Percentiles rank a stretch among this genome's conserved stretches.
Evolutionary conservation across 1,139 yeast genomes (phyloP).

Genomic region (Arxiozyma bovina): DNA sequence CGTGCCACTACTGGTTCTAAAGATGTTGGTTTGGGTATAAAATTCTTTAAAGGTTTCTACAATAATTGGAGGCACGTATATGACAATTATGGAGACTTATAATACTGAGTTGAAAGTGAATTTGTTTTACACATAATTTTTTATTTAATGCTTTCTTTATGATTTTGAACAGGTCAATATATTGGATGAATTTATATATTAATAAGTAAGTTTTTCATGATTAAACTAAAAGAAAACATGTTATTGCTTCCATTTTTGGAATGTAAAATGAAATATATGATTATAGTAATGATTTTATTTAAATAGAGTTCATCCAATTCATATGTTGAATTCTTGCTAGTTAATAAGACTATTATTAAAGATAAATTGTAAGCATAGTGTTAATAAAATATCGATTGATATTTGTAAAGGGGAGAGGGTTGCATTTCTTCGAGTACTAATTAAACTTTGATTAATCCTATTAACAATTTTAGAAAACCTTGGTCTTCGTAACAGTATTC

Average conservation of each 20-base stretch:
- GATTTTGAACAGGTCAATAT: neutral
- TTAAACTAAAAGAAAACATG: neutral
- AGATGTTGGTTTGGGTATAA: slow-evolving; percentile 59
- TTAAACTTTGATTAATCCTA: neutral
- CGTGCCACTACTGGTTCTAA: slow-evolving; percentile 65
- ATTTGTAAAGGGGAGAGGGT: neutral
- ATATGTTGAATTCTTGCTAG: neutral
- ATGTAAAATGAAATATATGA: neutral
- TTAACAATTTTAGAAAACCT: too few species aligned
- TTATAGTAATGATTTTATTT: too few species aligned
- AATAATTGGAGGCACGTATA: slow-evolving; percentile 47
- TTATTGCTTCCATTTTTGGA: neutral
- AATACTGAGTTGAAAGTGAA: slow-evolving; percentile 6
- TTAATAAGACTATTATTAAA: too few species aligned
- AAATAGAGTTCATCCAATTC: too few species aligned
- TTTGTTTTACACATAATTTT: neutral
- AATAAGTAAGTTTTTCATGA: too few species aligned
- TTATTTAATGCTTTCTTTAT: neutral
- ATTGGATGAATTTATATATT: too few species aligned
- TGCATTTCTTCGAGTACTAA: neutral
- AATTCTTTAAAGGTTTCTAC: slow-evolving; percentile 58
- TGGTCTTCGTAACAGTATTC: neutral
- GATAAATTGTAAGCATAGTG: neutral
- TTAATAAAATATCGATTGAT: too few species aligned
- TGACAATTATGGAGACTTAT: slow-evolving; percentile 39